Evolutionary conservation across 2,329 filamentous ascomycete genomes (phyloP), one percentile per base, ranked within the genome.

Genomic region (Neofusicoccum parvum): DNA sequence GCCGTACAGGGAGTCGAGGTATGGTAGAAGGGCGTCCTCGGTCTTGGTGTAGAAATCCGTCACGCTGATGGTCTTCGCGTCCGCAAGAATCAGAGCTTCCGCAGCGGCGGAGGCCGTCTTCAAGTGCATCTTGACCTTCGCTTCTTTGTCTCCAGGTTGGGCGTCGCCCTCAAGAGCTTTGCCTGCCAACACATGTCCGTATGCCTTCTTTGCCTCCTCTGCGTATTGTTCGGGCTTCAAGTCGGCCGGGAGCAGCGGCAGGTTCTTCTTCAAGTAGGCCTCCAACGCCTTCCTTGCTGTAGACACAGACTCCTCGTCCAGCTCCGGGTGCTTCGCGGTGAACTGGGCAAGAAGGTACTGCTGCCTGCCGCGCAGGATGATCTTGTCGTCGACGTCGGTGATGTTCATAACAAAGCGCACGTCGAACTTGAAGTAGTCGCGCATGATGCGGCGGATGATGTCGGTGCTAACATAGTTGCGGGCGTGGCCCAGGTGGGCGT

Each of bases 401-500:
- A 95, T 92, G 80, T 96, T 96, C 90, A 96, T 95, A 69, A 96
- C 91, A 80, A 96, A 96, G 67, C 89, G 87, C 70, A 97, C 87
- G 48, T 92, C 82, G 77, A 91, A 95, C 67, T 88, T 87, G 76
- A 96, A 96, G 79, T 95, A 94, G 76, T 94, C 88, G 73, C 86
- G 83, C 78, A 96, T 80, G 71, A 96, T 92, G 72, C 93, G 88
- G 67, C 93, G 87, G 70, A 96, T 88, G 69, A 96, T 93, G 77
- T 97, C 93, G 51, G 92, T 94, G 58, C 90, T 92, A 68, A 96
- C 91, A 85, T 96, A 96, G 80, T 96, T 96, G 71, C 92, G 85
- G 36, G 92, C 92, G 78, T 96, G 92, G 36, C 92, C 90, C 67
- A 94, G 79, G 81, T 94, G 92, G 68, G 89, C 86, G 79, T 93